Evolutionary conservation across 164 flowering plant species (phyloP), one percentile per base, ranked within the genome.

Genomic region (Stephania japonica): DNA sequence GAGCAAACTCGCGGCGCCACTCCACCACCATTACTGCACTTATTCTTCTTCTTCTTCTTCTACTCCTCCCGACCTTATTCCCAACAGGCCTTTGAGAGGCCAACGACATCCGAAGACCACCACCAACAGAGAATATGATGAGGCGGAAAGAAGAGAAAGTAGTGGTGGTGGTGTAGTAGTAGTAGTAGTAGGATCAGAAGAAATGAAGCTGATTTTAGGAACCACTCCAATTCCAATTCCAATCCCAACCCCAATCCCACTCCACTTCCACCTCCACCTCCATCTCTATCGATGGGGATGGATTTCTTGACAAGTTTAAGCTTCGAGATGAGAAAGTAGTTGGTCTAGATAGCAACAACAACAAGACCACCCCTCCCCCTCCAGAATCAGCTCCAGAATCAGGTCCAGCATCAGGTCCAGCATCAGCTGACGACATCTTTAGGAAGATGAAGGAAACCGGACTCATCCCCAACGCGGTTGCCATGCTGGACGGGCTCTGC

Each of bases 401-500:
- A 65, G 42, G 8, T 62, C 41, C 61, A 68, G n/a, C 11, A 44
- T n/a, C n/a, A 50, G 63, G 67, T n/a, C 3, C 11, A 8, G 7
- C 49, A 67, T 7, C 16, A 18, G 88, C 95, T 0, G 89, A 93
- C 56, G 92, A 86, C 76, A 90, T 95, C 24, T 95, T 95, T 81
- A 87, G 75, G 86, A 87, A 87, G 44, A 90, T 95, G 94, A 95
- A 93, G 84, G 90, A 93, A 73, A 88, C 81, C 0, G 98, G 99
- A 5, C 84, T 96, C 18, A 89, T 96, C 26, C 97, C 99, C 0
- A 96, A 88, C 80, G 97, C 99, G 0, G 99, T 96, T 23, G 92
- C 98, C 18, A 96, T 96, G 99, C 97, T 96, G 21, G 97, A 96
- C 73, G 98, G 98, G 9, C 91, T 93, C 62, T 96, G 99, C 78